Conservation (phyloP, 2,329 filamentous ascomycete species). For the Fusarium subglutinans region DNA sequence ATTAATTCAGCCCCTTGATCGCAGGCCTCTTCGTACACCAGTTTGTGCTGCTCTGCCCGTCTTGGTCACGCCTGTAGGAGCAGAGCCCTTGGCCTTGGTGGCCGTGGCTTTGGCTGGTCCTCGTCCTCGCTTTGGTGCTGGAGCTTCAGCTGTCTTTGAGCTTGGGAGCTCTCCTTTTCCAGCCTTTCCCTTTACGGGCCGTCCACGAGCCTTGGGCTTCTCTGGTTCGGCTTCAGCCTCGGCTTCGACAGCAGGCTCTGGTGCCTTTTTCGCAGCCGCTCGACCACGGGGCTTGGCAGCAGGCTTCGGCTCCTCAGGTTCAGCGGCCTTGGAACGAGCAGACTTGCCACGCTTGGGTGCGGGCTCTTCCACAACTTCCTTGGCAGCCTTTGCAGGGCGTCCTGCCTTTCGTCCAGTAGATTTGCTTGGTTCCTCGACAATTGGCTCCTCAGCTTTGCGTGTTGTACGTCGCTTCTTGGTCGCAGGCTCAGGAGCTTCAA, state of each 20-base stretch:
- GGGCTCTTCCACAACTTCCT: conserved; percentile 6
- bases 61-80: conserved; percentile 33
- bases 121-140: conserved; percentile 23
- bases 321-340: conserved; percentile 10
- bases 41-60: conserved; percentile 25
- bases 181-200: conserved; percentile 32
- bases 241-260: neutral
- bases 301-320: neutral
- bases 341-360: conserved; percentile 21
- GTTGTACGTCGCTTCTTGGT: conserved; percentile 34
- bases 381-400: conserved; percentile 19
- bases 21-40: conserved; percentile 29
- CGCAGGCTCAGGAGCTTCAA: conserved; percentile 22
- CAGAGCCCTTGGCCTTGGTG: conserved; percentile 16
- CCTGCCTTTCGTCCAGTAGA: conserved; percentile 6
- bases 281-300: conserved; percentile 23
- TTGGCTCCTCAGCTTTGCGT: conserved; percentile 15
- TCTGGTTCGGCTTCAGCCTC: neutral
- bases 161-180: conserved; percentile 39
- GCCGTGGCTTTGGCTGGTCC: conserved; percentile 6
- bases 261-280: conserved; percentile 4
- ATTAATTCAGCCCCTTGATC: conserved; percentile 24
- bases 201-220: conserved; percentile 32
- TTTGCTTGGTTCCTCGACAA: neutral
- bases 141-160: conserved; percentile 12